phyloP scores from a whole-genome alignment of 2,329 filamentous ascomycete genomes.

The Paraphoma sp. region DNA sequence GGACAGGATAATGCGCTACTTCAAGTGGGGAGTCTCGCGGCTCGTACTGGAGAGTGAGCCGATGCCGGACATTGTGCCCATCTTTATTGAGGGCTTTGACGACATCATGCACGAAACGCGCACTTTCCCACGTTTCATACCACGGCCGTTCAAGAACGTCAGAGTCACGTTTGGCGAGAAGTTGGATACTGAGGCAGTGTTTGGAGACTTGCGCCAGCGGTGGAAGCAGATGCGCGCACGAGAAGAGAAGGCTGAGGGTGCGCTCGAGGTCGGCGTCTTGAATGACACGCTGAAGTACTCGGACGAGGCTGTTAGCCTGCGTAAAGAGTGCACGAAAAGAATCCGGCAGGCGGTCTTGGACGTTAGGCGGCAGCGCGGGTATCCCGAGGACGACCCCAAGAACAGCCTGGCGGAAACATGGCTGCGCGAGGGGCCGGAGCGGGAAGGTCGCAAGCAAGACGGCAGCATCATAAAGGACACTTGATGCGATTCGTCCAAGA shows the following conservation, averaged over 20 bases:
- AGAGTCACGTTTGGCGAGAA: conserved; percentile 80
- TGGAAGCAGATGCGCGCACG: conserved; percentile 73
- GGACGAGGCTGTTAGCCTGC: conserved; percentile 75
- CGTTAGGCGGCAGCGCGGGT: conserved; percentile 73
- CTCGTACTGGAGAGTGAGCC: conserved; percentile 90
- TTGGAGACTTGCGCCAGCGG: conserved; percentile 75
- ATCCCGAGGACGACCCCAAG: conserved; percentile 80
- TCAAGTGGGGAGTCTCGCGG: conserved; percentile 95
- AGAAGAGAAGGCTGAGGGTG: conserved; percentile 55
- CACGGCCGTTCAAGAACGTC: conserved; percentile 74
- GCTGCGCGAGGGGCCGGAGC: conserved; percentile 62
- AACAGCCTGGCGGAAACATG: conserved; percentile 83
- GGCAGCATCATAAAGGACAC: conserved; percentile 66
- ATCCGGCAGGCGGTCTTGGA: conserved; percentile 83
- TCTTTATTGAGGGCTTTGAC: conserved; percentile 93
- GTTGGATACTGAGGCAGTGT: conserved; percentile 74
- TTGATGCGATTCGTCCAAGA: conserved; percentile 29
- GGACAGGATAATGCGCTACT: conserved; percentile 83
- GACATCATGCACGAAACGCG: conserved; percentile 86
- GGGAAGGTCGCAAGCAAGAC: conserved; percentile 66
- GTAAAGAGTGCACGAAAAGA: conserved; percentile 79
- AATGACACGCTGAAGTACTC: conserved; percentile 71
- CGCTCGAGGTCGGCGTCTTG: conserved; percentile 63
- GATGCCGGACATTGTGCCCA: conserved; percentile 86
- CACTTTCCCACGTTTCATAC: conserved; percentile 79